Base-by-base conservation (phyloP, 2,329 filamentous ascomycete species). In the Biscogniauxia mediterranea region DNA sequence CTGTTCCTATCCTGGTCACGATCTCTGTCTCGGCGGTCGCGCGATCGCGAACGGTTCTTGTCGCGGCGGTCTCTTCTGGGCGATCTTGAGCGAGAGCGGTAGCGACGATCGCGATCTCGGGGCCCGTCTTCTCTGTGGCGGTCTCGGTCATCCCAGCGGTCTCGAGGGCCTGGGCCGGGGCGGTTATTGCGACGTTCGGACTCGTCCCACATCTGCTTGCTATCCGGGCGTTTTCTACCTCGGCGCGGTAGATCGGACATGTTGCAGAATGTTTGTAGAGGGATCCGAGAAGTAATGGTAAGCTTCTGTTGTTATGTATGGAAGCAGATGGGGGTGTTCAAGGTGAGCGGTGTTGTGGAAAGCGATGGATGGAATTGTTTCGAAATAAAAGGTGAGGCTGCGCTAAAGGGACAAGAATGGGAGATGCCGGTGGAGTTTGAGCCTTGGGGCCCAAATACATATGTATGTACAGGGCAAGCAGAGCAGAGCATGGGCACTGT, bases 131-230 rank as follows among this genome's bases (percentile, higher is more conserved):
- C 70, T 56, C 73, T 67, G 56, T 71, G 70, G 19, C 71, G 67
- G 55, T 73, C 72, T 13, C 69, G 68, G 38, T 71, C 68, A 32
- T 72, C 71, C 55, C 68, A 69, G 46, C 67, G 67, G 56, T 73
- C 71, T 64, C 69, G 66, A 28, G 61, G 28, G 26, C 62, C 62
- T 57, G 68, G 62, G 23, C 63, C 62, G 42, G 68, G 67, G 26
- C 76, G 74, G 57, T 74, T 73, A 57, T 74, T 73, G 57, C 75
- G 75, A 19, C 78, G 76, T 58, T 81, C 79, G 11, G 79, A 76
- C 51, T 83, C 81, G 64, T 89, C 86, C 84, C 85, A 86, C 81
- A 85, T 86, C 57, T 84, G 79, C 56, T 82, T 82, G 73, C 82
- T 85, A 67, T 89, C 86, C n/a, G 79, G 79, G 49, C 77, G 75